A percentile compares a stretch with the other conserved stretches of the same genome.
Evolutionary conservation across 176 grass and related monocot species (phyloP).

Genomic region (Chloris gayana): DNA sequence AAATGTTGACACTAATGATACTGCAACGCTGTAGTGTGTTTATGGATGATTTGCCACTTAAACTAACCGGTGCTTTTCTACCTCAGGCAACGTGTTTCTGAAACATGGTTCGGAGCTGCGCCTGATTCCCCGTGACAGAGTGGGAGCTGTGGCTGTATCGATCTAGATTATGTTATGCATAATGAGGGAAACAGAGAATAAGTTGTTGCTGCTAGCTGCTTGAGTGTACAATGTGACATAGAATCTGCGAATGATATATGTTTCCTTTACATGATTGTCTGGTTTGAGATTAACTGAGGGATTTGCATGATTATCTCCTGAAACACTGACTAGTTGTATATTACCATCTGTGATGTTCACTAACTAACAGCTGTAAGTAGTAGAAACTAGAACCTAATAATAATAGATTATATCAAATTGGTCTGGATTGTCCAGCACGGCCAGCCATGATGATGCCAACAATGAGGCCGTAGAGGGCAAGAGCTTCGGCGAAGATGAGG

Average conservation of each 20-base stretch:
- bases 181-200: constrained; percentile 33
- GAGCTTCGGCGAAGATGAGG: constrained; percentile 31
- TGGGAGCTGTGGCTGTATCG: constrained; percentile 35
- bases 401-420: too few species aligned
- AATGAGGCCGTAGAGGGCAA: too few species aligned
- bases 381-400: too few species aligned
- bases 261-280: not conserved
- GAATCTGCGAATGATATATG: not conserved
- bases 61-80: not conserved
- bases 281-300: too few species aligned
- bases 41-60: not conserved
- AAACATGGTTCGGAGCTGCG: constrained; percentile 99
- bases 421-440: too few species aligned
- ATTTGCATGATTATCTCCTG: too few species aligned
- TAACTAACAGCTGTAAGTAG: too few species aligned
- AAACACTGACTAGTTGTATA: too few species aligned
- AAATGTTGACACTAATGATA: not conserved
- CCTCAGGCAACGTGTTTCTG: constrained; percentile 94
- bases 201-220: not conserved
- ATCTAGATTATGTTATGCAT: constrained; percentile 7
- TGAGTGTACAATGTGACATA: constrained; percentile 25
- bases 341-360: too few species aligned
- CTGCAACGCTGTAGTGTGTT: not conserved
- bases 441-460: not conserved
- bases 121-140: constrained; percentile 90